Conservation (phyloP, 352 stramenopile genomes). For the Pythium vanterpoolii region DNA sequence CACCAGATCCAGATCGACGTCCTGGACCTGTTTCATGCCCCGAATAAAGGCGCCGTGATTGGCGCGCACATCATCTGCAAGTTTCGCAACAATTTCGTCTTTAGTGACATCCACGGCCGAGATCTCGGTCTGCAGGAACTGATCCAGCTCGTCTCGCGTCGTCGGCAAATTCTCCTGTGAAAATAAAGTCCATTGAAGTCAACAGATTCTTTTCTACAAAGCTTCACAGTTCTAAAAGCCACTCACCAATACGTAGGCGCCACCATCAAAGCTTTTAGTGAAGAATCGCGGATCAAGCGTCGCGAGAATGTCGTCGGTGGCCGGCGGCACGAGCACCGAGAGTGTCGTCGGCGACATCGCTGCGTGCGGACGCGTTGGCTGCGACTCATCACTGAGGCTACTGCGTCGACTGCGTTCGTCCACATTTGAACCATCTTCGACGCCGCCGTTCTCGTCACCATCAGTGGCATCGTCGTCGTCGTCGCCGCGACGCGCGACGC, state of each 20-base stretch:
- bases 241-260: slow-evolving; percentile 62
- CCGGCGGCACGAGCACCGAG: slow-evolving; percentile 64
- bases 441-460: background rate
- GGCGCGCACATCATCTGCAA: slow-evolving; percentile 80
- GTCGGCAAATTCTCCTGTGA: slow-evolving; percentile 62
- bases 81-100: slow-evolving; percentile 63
- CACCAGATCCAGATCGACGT: slow-evolving; percentile 83
- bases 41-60: slow-evolving; percentile 82
- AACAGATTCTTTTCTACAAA: background rate
- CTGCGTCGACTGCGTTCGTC: background rate
- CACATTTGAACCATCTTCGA: background rate
- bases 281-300: slow-evolving; percentile 81
- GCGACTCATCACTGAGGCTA: background rate
- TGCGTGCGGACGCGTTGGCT: background rate
- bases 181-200: background rate
- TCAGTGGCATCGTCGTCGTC: slow-evolving; percentile 8
- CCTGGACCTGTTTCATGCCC: slow-evolving; percentile 85
- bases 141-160: slow-evolving; percentile 40
- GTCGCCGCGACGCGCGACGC: slow-evolving; percentile 23
- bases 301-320: slow-evolving; percentile 63
- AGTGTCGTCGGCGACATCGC: background rate
- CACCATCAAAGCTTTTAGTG: slow-evolving; percentile 71
- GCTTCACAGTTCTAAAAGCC: background rate
- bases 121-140: slow-evolving; percentile 81
- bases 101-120: slow-evolving; percentile 77